Base-by-base conservation (phyloP, 768 basidiomycete genomes). In the Clavaria fumosa region DNA sequence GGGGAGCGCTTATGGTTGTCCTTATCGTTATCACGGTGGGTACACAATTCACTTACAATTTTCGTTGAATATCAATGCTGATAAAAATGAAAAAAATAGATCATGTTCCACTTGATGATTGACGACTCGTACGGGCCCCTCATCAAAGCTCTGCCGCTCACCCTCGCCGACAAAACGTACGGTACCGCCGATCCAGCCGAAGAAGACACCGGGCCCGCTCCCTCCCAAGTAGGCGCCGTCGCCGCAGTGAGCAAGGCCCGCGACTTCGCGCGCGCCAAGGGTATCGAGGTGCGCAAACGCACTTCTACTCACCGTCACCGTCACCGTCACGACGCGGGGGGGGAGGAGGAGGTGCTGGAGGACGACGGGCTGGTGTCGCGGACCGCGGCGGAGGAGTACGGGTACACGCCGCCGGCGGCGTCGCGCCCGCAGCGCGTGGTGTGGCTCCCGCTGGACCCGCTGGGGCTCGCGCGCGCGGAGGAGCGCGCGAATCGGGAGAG, bases 321-420 rank as follows among this genome's bases (percentile, higher is more conserved):
- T 12, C 35, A 43, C 7, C 47, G 9, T 9, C 26, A 28, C 26
- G 26, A 14, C 9, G 9, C 26, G 9, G 26, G 26, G 26, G 9
- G 9, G 9, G 26, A 28, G 14, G 26, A 14, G 9, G 26, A 28
- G 9, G 9, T 14, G 9, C 9, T 28, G 9, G 45, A 46, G 43
- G 32, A 40, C n/a, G 38, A 44, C 31, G 37, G 31, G 31, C 41
- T 43, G 4, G 26, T 30, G 32, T 7, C 32, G 10, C 10, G 9
- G 9, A 17, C 9, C 17, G 32, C 32, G 7, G 32, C 32, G 7
- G 61, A 61, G 3, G 57, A 71, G 35, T 75, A 75, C 49, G 78
- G 80, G 9, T 96, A 93, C 59, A 75, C 81, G 32, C 93, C 93
- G 48, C 93, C 93, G 11, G 88, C 88, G 5, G 66, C 72, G 38